Percentiles rank a stretch among this genome's conserved stretches.
Conservation (phyloP, 2,329 filamentous ascomycete species). For the Fusarium equiseti region DNA sequence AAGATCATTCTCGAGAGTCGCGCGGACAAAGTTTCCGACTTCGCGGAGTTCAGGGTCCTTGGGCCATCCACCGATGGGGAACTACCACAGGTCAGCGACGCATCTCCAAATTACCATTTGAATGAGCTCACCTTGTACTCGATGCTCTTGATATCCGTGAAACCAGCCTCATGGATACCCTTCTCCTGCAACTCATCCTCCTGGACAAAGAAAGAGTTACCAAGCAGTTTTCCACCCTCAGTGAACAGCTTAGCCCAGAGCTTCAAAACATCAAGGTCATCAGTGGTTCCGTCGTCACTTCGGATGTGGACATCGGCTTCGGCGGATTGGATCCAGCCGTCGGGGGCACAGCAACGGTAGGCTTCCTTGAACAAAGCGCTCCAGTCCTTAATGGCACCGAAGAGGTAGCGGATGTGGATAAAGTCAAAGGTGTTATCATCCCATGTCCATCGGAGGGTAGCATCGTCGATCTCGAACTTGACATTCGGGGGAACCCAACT, state of each 20-base stretch:
- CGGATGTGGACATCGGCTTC: slow-evolving; percentile 39
- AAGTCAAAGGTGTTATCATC: slow-evolving; percentile 37
- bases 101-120: rapidly evolving
- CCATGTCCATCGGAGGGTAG: slow-evolving; percentile 39
- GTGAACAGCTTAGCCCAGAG: slow-evolving; percentile 29
- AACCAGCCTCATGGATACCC: slow-evolving; percentile 36
- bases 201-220: slow-evolving; percentile 33
- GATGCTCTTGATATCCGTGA: slow-evolving; percentile 31
- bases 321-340: slow-evolving; percentile 36
- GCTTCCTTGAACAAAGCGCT: slow-evolving; percentile 25
- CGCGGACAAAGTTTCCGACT: slow-evolving; percentile 39
- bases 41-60: slow-evolving; percentile 22
- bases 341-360: slow-evolving; percentile 32
- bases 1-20: slow-evolving; percentile 42
- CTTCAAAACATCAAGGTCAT: slow-evolving; percentile 29
- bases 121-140: slow-evolving; percentile 32
- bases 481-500: slow-evolving; percentile 41
- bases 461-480: slow-evolving; percentile 42
- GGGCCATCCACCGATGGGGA: slow-evolving; percentile 42
- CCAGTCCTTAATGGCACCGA: slow-evolving; percentile 41
- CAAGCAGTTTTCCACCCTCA: slow-evolving; percentile 32
- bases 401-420: slow-evolving; percentile 42
- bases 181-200: slow-evolving; percentile 24
- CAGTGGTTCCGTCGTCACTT: slow-evolving; percentile 40
- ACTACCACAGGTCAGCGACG: slow-evolving; percentile 9